phyloP scores from a whole-genome alignment of 352 stramenopile species.

The Globisporangium mamillatum region DNA sequence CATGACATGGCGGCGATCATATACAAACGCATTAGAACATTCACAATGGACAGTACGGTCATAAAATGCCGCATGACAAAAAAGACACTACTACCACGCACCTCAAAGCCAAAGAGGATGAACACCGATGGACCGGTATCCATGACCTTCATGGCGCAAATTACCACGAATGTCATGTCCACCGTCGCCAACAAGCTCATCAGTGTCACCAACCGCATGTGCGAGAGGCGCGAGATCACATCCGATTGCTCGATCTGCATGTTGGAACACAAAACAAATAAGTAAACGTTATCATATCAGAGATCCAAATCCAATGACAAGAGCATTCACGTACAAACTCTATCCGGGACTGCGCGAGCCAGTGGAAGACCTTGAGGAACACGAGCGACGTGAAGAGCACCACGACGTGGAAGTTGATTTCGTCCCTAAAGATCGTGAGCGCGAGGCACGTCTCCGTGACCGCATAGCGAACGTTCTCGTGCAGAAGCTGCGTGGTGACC shows the following conservation, averaged over 20 bases:
- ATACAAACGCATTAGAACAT: not conserved
- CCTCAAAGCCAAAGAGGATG: slow-evolving; percentile 97
- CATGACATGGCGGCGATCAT: not conserved
- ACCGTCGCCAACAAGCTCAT: slow-evolving; percentile 83
- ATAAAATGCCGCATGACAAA: not conserved
- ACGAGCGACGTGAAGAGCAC: slow-evolving; percentile 95
- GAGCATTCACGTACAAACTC: slow-evolving; percentile 61
- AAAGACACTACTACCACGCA: slow-evolving; percentile 13
- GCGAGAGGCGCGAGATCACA: slow-evolving; percentile 63
- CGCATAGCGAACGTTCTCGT: slow-evolving; percentile 96
- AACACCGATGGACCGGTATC: slow-evolving; percentile 89
- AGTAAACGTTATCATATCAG: not conserved
- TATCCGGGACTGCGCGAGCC: slow-evolving; percentile 88
- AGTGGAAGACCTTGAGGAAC: slow-evolving; percentile 95
- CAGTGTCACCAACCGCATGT: slow-evolving; percentile 88
- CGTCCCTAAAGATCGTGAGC: slow-evolving; percentile 98
- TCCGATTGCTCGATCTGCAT: slow-evolving; percentile 88
- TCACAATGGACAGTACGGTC: not conserved
- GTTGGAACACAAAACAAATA: slow-evolving; percentile 3
- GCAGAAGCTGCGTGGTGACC: slow-evolving; percentile 70
- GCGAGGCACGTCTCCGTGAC: slow-evolving; percentile 98
- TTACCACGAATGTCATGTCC: slow-evolving; percentile 88
- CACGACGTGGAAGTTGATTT: slow-evolving; percentile 95
- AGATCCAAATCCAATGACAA: not conserved
- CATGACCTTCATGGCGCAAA: slow-evolving; percentile 77